Conservation (phyloP, 345 rosid genomes). For the Dipteronia dyeriana region DNA sequence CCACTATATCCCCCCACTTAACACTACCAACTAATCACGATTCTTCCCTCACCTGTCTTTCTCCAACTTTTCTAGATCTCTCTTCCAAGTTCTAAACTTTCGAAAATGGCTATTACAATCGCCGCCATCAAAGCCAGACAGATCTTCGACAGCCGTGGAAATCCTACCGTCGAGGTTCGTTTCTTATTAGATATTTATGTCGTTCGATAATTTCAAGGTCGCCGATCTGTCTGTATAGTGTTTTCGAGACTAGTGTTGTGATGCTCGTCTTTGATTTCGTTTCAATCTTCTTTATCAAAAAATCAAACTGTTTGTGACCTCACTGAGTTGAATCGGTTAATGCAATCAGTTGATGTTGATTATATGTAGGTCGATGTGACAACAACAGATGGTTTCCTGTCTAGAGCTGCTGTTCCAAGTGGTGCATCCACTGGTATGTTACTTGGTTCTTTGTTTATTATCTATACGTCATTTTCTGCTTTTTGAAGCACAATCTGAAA, state of each 20-base stretch:
- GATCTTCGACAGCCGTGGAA: conserved; percentile 99
- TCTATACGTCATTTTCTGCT: too few relatives aligned
- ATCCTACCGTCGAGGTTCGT: conserved; percentile 91
- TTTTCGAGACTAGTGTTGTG: too few relatives aligned
- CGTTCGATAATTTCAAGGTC: conserved; percentile 18
- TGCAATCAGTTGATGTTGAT: neutral
- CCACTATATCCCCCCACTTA: neutral
- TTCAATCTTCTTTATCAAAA: neutral
- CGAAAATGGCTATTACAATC: conserved; percentile 57
- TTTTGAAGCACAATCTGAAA: neutral
- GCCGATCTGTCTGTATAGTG: conserved; percentile 25
- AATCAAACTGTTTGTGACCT: neutral
- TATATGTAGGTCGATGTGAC: conserved; percentile 60
- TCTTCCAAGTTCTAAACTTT: conserved; percentile 17
- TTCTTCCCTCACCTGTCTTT: neutral
- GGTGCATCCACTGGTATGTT: conserved; percentile 95
- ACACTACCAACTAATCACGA: neutral
- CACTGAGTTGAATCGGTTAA: neutral
- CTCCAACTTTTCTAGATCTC: neutral
- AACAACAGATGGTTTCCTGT: conserved; percentile 52
- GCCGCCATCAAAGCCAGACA: conserved; percentile 74
- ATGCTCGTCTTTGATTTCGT: neutral
- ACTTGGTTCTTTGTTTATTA: neutral
- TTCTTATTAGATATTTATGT: conserved; percentile 16
- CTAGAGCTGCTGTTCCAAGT: conserved; percentile 93